These are phyloP conservation scores for Pseudocercospora crystallina DNA, from an alignment of 2,329 filamentous ascomycete species.

Conservation along the genomic window DNA sequence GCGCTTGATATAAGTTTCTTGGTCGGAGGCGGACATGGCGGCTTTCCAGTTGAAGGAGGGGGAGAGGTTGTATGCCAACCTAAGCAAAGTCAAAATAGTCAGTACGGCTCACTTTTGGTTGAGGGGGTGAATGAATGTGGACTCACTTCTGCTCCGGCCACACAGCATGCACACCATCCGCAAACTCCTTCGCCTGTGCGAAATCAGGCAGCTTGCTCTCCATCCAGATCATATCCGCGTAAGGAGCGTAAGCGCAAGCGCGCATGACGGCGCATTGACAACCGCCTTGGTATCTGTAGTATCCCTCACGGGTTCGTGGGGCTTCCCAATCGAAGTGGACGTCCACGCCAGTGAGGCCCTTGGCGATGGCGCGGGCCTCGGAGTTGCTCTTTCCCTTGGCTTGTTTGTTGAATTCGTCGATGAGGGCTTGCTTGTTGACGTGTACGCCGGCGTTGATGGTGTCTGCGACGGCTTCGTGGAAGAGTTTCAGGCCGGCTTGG, in stretches of 20 bases:
- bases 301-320: slow-evolving; percentile 90
- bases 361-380: slow-evolving; percentile 79
- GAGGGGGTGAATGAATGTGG: background rate
- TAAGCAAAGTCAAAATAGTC: slow-evolving; percentile 38
- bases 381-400: slow-evolving; percentile 80
- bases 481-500: slow-evolving; percentile 79
- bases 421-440: slow-evolving; percentile 67
- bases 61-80: slow-evolving; percentile 95
- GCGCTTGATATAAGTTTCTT: slow-evolving; percentile 95
- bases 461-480: slow-evolving; percentile 84
- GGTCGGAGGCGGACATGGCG: slow-evolving; percentile 85
- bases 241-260: slow-evolving; percentile 87
- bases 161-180: slow-evolving; percentile 85
- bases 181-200: slow-evolving; percentile 88
- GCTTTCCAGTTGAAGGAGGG: slow-evolving; percentile 99
- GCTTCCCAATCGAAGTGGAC: slow-evolving; percentile 94
- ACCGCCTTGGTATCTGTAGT: slow-evolving; percentile 88
- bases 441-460: slow-evolving; percentile 70
- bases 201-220: slow-evolving; percentile 95
- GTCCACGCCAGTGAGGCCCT: slow-evolving; percentile 72
- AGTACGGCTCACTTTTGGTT: slow-evolving; percentile 5
- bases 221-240: slow-evolving; percentile 98
- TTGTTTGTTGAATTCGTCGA: slow-evolving; percentile 64
- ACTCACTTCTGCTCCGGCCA: slow-evolving; percentile 94
- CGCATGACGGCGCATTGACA: slow-evolving; percentile 90